A percentile compares a stretch with the other conserved stretches of the same genome.
These are phyloP conservation scores for Antitrichia curtipendula DNA, from an alignment of 225 moss, liverwort and hornwort species.

Conservation along the genomic window DNA sequence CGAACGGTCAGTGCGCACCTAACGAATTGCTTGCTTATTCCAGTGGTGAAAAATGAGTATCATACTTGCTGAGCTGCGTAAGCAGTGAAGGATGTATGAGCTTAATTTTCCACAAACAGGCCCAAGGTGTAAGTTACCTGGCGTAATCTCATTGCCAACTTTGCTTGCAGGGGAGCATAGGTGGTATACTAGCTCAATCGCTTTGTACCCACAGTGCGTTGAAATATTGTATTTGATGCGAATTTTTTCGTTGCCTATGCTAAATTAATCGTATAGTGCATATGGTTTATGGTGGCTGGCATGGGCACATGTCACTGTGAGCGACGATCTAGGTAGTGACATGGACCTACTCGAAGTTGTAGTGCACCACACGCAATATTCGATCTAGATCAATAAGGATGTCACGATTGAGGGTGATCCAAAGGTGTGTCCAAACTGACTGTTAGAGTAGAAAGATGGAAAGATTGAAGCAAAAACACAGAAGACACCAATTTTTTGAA, in stretches of 20 bases:
- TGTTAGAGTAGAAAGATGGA: not conserved
- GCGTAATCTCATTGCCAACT: not conserved
- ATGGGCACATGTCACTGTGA: not conserved
- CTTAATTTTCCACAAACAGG: not conserved
- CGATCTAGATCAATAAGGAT: not conserved
- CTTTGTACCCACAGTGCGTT: not conserved
- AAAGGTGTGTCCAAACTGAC: no score
- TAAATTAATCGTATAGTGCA: not conserved
- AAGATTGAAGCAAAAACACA: not conserved
- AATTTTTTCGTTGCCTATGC: not conserved
- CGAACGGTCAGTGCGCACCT: not conserved
- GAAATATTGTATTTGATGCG: not conserved
- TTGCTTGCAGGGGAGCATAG: not conserved
- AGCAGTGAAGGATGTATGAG: not conserved
- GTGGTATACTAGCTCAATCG: not conserved
- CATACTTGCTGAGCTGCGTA: not conserved
- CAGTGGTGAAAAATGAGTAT: not conserved
- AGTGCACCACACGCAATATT: not conserved
- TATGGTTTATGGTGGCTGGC: not conserved
- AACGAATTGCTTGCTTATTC: not conserved
- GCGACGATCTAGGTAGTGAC: not conserved
- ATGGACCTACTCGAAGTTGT: not conserved
- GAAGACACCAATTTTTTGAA: not conserved
- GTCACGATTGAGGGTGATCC: not conserved
- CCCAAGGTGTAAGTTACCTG: not conserved